phyloP scores from a whole-genome alignment of 164 flowering plant genomes.

The Santalum album region DNA sequence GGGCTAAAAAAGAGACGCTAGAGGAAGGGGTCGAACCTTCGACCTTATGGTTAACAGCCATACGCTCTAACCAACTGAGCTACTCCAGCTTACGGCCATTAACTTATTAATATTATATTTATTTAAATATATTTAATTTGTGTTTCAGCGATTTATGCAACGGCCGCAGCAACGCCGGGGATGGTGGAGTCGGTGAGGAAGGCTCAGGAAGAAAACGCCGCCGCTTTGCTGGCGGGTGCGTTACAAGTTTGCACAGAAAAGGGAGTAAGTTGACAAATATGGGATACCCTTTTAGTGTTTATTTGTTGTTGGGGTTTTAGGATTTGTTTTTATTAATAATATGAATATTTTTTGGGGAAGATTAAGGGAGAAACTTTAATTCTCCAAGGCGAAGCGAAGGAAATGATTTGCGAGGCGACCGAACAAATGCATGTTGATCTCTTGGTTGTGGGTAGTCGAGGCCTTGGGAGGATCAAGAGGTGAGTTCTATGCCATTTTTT shows the following conservation, averaged over 20 bases:
- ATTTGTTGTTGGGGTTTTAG: no score
- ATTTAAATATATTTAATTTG: neutral
- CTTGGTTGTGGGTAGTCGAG: conserved; percentile 47
- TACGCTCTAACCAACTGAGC: conserved; percentile 5
- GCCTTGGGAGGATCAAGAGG: conserved; percentile 49
- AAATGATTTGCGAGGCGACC: conserved; percentile 32
- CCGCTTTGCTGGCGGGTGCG: conserved; percentile 24
- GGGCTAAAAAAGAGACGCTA: neutral
- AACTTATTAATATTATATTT: neutral
- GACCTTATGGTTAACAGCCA: conserved; percentile 6
- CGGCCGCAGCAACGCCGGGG: conserved; percentile 4
- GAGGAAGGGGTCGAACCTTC: conserved; percentile 3
- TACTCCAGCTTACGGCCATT: neutral
- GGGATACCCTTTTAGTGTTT: no score
- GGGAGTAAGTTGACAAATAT: conserved; percentile 19
- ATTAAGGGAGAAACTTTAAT: conserved; percentile 31
- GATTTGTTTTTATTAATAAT: no score
- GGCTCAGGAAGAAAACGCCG: conserved; percentile 26
- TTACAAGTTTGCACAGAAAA: conserved; percentile 22
- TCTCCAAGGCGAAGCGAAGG: conserved; percentile 42
- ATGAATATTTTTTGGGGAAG: no score
- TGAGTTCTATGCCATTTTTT: neutral
- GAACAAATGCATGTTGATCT: conserved; percentile 39
- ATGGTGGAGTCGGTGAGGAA: conserved; percentile 27
- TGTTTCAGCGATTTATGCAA: conserved; percentile 20